These are phyloP conservation scores for Ophidiomyces ophidiicola DNA, from an alignment of 2,329 filamentous ascomycete genomes.

Conservation along the genomic window DNA sequence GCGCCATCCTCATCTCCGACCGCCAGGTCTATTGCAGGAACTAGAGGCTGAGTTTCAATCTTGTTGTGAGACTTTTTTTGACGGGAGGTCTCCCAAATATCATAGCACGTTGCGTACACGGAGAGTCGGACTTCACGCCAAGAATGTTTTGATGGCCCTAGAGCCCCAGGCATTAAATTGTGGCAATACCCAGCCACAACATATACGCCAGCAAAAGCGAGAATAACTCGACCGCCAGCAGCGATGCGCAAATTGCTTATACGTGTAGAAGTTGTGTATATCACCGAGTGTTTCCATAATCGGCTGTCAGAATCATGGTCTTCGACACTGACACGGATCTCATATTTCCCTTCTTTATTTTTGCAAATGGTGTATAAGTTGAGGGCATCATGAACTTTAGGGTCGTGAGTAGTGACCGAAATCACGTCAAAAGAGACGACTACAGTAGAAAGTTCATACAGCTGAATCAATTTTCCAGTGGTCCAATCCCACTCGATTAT, in stretches of 20 bases:
- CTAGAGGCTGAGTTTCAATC: background rate
- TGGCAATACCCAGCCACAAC: slow-evolving; percentile 48
- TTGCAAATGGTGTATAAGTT: slow-evolving; percentile 31
- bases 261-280: slow-evolving; percentile 23
- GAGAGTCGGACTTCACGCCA: slow-evolving; percentile 46
- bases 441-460: slow-evolving; percentile 33
- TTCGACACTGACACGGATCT: slow-evolving; percentile 21
- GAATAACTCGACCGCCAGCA: slow-evolving; percentile 24
- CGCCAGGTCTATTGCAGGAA: slow-evolving; percentile 53
- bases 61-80: slow-evolving; percentile 17
- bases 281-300: slow-evolving; percentile 18
- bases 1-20: slow-evolving; percentile 65
- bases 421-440: slow-evolving; percentile 24
- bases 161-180: slow-evolving; percentile 20
- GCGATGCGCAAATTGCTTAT: slow-evolving; percentile 24
- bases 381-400: slow-evolving; percentile 18
- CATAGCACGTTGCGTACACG: slow-evolving; percentile 55
- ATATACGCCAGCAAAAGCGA: slow-evolving; percentile 31
- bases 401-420: slow-evolving; percentile 16
- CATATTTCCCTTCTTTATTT: slow-evolving; percentile 28
- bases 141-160: slow-evolving; percentile 26
- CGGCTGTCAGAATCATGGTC: background rate
- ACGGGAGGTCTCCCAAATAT: slow-evolving; percentile 41
- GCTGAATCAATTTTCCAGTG: slow-evolving; percentile 32
- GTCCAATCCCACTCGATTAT: slow-evolving; percentile 50